Base-by-base conservation (phyloP, 2,329 filamentous ascomycete genomes). In the Aspergillus fijiensis region DNA sequence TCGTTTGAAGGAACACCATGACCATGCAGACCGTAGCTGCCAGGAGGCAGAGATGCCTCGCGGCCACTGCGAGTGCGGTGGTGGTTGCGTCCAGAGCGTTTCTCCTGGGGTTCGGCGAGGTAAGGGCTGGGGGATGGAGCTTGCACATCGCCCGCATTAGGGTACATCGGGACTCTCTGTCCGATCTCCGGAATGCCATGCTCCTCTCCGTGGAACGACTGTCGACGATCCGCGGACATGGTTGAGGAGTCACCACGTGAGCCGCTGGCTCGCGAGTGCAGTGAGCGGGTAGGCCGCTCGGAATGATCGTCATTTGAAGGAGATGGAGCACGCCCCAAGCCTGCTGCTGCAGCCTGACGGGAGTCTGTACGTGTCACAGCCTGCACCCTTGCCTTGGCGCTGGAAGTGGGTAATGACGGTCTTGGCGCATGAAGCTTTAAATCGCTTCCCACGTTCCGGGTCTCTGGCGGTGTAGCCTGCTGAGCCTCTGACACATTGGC, bases 151-250 rank as follows among this genome's bases (percentile, higher is more conserved):
- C 95, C 95, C 49, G 95, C 91, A 73, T 95, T 87, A 56, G 89
- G 90, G 72, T 95, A 89, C 91, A 99, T 95, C 53, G 95, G 95
- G 45, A 99, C 94, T 71, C 93, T 89, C 70, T 91, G 87, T 51
- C 94, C 94, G 67, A 97, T 95, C 72, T 96, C 91, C 2, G 93
- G 93, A 68, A 97, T 96, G 23, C 93, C 94, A 58, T 92, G 88
- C 65, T 95, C 90, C 50, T 94, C 90, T 19, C 89, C 89, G 47
- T 88, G 80, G 29, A 84, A 72, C 12, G 86, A 87, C 49, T 76
- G 77, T 7, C 85, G 85, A 57, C 84, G 84, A 59, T 82, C 79
- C 50, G 81, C 78, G 21, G 78, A 80, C 5, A 77, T 74, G 27
- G 74, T 74, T 1, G 80, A 78, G 21, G 81, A 77, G 35, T 74